Evolutionary conservation across 192 early-diverging fungal species (phyloP), one percentile per base, ranked within the genome.

Genomic region (Coemansia furcata): DNA sequence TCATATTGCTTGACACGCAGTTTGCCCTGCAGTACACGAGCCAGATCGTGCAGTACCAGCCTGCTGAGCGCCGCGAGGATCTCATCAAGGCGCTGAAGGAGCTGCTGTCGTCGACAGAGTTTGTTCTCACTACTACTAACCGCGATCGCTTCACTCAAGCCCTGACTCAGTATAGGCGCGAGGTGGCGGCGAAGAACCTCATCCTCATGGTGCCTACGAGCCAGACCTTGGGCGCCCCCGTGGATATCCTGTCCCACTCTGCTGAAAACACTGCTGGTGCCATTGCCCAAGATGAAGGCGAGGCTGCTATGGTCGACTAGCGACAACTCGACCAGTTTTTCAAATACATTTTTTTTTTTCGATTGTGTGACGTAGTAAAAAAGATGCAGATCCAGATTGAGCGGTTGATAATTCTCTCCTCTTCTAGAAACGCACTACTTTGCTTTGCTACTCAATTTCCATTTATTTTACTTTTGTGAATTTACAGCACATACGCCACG

Each of bases 1-100:
- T 96, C 54, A 87, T 94, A 14, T 73, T 94, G 54, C 81, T 95
- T 50, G 88, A 92, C 64, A 88, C 84, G 64, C 89, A 91, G 26
- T 72, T 71, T 66, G 72, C 71, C n/a, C 64, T 78, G 59, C 71
- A 79, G 75, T 62, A 83, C 58, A 76, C 73, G 4, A 49, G 62
- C 58, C 71, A 73, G 54, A 69, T 83, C 19, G 73, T 76, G 43
- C 77, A 73, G 77, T 83, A 77, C 70, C 80, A 83, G 72, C 68
- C 71, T n/a, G 11, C 58, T 0, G 80, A 83, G 69, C 71, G 80
- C 55, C 75, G 72, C 52, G 80, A 68, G 23, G 76, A 68, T 4
- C 68, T 83, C 42, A 57, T 83, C 21, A 60, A 67, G 62, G 80
- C 72, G 4, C 66, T 77, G 37, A 83, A 77, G 66, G 69, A 68